Conservation (phyloP, 441 rosid genomes). For the Pelargonium cotyledonis region DNA sequence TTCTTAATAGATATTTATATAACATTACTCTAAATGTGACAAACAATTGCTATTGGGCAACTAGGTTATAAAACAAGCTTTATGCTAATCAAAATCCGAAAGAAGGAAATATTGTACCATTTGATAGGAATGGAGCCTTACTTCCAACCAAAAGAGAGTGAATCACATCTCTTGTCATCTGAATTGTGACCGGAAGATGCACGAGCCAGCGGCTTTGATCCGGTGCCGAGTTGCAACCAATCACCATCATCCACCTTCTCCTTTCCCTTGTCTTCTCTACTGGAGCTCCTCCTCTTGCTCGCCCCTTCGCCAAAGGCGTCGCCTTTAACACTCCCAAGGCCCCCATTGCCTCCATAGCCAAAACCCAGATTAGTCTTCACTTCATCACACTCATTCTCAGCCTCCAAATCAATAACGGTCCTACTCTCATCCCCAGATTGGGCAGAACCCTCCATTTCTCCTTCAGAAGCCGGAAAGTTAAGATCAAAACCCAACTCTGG, state of each 20-base stretch:
- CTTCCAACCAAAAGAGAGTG: not conserved
- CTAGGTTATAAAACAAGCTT: not conserved
- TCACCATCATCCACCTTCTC: not conserved
- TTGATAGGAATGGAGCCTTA: not conserved
- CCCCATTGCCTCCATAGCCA: not conserved
- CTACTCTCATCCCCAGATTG: no score
- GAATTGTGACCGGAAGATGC: not conserved
- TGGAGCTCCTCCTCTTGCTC: not conserved
- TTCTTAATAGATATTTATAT: not conserved
- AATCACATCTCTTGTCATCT: not conserved
- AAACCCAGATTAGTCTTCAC: not conserved
- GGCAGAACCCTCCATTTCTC: not conserved
- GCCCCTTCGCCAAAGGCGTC: not conserved
- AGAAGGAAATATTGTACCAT: not conserved
- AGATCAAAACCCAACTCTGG: not conserved
- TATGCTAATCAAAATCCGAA: not conserved
- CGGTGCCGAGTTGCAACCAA: not conserved
- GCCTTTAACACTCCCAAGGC: not conserved
- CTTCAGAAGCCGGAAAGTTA: not conserved
- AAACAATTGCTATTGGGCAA: no score
- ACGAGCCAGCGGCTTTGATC: not conserved
- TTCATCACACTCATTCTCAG: not conserved
- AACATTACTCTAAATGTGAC: no score
- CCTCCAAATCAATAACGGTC: no score
- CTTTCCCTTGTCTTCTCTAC: not conserved